Evolutionary conservation across 495 filamentous ascomycete genomes (phyloP).

Genomic region (Paragyromitra xinjiangensis): DNA sequence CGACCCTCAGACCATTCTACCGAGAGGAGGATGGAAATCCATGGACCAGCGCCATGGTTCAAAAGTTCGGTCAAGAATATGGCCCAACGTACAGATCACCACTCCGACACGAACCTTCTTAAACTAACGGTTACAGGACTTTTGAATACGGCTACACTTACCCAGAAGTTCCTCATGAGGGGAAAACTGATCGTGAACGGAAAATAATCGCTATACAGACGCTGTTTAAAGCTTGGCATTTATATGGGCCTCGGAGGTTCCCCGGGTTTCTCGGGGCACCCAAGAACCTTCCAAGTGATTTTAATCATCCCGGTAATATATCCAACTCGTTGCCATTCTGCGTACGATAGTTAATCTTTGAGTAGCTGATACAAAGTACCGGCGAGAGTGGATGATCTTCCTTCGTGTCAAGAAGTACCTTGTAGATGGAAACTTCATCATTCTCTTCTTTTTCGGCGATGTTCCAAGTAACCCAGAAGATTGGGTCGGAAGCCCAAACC

Average conservation of each 20-base stretch:
- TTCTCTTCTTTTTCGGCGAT: constrained; percentile 34
- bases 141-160: constrained; percentile 22
- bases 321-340: background rate
- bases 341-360: background rate
- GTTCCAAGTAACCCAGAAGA: background rate
- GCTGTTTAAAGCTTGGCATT: background rate
- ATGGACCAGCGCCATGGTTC: constrained; percentile 14
- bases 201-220: background rate
- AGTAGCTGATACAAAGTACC: background rate
- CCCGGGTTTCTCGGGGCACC: background rate
- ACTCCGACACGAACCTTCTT: background rate
- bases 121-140: background rate
- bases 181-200: background rate
- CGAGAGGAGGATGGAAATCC: background rate
- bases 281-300: background rate
- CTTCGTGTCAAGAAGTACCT: constrained; percentile 29
- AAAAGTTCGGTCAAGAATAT: background rate
- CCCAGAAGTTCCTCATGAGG: background rate
- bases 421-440: constrained; percentile 20
- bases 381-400: constrained; percentile 27
- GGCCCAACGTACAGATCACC: constrained; percentile 5
- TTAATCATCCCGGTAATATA: background rate
- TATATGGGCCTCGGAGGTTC: background rate
- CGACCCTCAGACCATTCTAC: constrained; percentile 27
- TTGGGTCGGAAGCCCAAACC: constrained; percentile 18